A percentile compares a stretch with the other conserved stretches of the same genome.
Evolutionary conservation across 2,329 filamentous ascomycete genomes (phyloP).

Genomic region (Diatrype stigma): DNA sequence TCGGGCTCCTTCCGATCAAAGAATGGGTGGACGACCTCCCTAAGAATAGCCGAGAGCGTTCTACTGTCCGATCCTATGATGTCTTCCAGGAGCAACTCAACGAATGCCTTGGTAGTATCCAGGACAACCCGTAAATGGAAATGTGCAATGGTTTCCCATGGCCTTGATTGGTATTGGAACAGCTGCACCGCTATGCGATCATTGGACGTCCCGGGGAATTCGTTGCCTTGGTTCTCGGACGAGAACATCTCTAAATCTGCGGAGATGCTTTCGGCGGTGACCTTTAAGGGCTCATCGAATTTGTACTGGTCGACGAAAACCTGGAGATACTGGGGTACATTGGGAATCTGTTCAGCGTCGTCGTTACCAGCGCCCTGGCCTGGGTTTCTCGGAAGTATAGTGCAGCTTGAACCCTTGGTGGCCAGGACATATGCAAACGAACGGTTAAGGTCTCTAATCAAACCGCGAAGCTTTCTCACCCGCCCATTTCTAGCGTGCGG

Average conservation of each 20-base stretch:
- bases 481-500: conserved; percentile 12
- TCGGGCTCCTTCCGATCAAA: conserved; percentile 20
- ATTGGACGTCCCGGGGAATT: conserved; percentile 36
- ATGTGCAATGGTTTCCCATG: conserved; percentile 35
- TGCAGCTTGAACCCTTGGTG: conserved; percentile 22
- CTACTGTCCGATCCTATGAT: conserved; percentile 24
- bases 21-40: conserved; percentile 19
- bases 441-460: conserved; percentile 28
- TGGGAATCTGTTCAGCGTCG: not conserved
- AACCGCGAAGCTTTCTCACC: conserved; percentile 25
- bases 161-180: conserved; percentile 34
- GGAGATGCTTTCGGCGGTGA: conserved; percentile 12
- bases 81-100: conserved; percentile 32
- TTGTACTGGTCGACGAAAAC: conserved; percentile 27
- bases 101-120: conserved; percentile 28
- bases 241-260: conserved; percentile 28
- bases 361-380: not conserved
- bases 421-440: conserved; percentile 25
- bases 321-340: conserved; percentile 24
- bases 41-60: conserved; percentile 19
- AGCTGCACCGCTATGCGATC: conserved; percentile 32
- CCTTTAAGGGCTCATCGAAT: conserved; percentile 21
- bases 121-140: conserved; percentile 31
- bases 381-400: conserved; percentile 9
- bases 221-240: conserved; percentile 34